Conservation (phyloP, 2,329 filamentous ascomycete genomes). For the Ophiostoma ulmi region DNA sequence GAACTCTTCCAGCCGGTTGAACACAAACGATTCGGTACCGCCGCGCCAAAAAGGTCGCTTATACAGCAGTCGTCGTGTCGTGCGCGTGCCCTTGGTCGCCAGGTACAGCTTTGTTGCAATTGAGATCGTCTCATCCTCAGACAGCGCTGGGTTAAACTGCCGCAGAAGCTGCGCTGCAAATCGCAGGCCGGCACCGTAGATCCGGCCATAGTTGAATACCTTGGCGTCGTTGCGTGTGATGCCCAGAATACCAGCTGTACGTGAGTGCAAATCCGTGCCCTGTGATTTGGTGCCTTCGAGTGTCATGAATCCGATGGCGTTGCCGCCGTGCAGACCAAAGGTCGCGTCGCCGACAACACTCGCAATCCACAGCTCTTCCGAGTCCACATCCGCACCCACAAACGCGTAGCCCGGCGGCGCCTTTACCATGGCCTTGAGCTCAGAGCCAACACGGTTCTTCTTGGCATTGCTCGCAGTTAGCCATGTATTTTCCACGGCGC, state of each 20-base stretch:
- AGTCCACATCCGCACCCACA: slow-evolving; percentile 95
- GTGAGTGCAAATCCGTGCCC: slow-evolving; percentile 89
- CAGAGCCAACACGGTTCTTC: slow-evolving; percentile 88
- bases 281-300: slow-evolving; percentile 91
- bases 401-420: slow-evolving; percentile 88
- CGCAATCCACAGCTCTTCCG: slow-evolving; percentile 96
- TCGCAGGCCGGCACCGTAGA: slow-evolving; percentile 94
- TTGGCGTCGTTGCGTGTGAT: slow-evolving; percentile 96
- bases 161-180: slow-evolving; percentile 86
- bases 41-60: slow-evolving; percentile 87
- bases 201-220: slow-evolving; percentile 97
- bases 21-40: slow-evolving; percentile 94
- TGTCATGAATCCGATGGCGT: slow-evolving; percentile 98
- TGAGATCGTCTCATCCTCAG: slow-evolving; percentile 69
- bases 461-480: slow-evolving; percentile 97
- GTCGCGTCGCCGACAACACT: slow-evolving; percentile 90
- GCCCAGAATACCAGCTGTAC: slow-evolving; percentile 84
- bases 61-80: slow-evolving; percentile 64
- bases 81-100: slow-evolving; percentile 86
- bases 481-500: slow-evolving; percentile 97
- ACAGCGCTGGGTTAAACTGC: slow-evolving; percentile 84
- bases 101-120: slow-evolving; percentile 78
- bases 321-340: slow-evolving; percentile 91
- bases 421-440: slow-evolving; percentile 93
- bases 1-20: slow-evolving; percentile 97